Conservation (phyloP, 2,329 filamentous ascomycete genomes). For the Pseudophaeomoniella oleicola region DNA sequence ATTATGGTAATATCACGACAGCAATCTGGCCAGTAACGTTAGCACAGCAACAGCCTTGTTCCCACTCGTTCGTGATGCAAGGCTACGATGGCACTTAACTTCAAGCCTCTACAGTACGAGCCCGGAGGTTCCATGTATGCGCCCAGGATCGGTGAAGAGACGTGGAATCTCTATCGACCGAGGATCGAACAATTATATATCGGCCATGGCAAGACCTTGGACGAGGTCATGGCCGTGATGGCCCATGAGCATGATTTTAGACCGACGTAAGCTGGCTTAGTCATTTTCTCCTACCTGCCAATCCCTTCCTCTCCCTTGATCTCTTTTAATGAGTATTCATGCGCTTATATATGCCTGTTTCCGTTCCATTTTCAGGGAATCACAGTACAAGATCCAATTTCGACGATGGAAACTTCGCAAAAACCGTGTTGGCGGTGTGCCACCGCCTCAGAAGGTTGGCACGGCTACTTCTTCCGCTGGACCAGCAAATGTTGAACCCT, state of each 20-base stretch:
- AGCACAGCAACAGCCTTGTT: not conserved
- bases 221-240: slow-evolving; percentile 1
- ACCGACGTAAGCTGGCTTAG: not conserved
- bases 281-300: not conserved
- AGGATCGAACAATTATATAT: slow-evolving; percentile 1
- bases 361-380: not conserved
- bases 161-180: not conserved
- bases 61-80: not conserved
- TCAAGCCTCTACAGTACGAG: not conserved
- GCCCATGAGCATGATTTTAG: not conserved
- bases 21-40: not conserved
- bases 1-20: not conserved
- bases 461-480: not conserved
- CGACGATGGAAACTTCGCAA: not conserved
- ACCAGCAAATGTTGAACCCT: not conserved
- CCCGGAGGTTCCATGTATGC: not conserved
- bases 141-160: not conserved
- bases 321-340: not conserved
- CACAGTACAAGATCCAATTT: not conserved
- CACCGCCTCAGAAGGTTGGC: not conserved
- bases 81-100: not conserved
- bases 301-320: not conserved
- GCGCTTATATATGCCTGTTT: not conserved
- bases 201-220: not conserved
- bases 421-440: not conserved